phyloP scores from a whole-genome alignment of 495 filamentous ascomycete species.

The Ascodesmis nigricans region DNA sequence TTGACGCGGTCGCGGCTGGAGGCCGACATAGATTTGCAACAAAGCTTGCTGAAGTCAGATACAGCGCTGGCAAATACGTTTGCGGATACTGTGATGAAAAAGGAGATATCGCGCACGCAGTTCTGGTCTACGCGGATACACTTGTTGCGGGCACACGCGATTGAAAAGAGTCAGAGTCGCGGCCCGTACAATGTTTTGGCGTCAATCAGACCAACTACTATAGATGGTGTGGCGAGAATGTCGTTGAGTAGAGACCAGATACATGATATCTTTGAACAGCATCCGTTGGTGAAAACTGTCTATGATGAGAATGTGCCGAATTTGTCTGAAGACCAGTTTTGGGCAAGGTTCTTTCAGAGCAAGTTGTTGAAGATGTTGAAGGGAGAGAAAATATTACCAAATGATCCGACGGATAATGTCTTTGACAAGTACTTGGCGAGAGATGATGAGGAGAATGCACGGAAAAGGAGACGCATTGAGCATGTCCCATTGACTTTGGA shows the following conservation, averaged over 20 bases:
- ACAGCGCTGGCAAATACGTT: constrained; percentile 53
- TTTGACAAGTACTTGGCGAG: constrained; percentile 66
- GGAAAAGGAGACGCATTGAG: constrained; percentile 16
- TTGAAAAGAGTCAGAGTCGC: constrained; percentile 61
- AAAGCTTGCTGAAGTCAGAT: constrained; percentile 61
- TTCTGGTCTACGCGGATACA: constrained; percentile 82
- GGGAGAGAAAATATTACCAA: constrained; percentile 59
- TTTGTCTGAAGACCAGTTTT: constrained; percentile 58
- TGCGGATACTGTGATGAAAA: constrained; percentile 55
- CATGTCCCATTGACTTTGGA: constrained; percentile 76
- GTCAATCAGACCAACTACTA: constrained; percentile 58
- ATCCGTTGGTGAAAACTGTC: constrained; percentile 70
- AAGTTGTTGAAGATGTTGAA: constrained; percentile 75
- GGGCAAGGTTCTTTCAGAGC: constrained; percentile 79
- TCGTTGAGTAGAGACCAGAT: constrained; percentile 84
- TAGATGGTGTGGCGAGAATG: constrained; percentile 54
- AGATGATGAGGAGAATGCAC: constrained; percentile 33
- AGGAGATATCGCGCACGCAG: constrained; percentile 56
- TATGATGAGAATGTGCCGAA: constrained; percentile 89
- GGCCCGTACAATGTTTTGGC: constrained; percentile 86
- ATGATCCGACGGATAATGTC: constrained; percentile 46
- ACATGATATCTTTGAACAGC: constrained; percentile 74
- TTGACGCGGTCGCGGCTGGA: constrained; percentile 45
- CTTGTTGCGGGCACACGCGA: constrained; percentile 69
- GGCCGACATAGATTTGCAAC: constrained; percentile 54